phyloP scores from a whole-genome alignment of 345 rosid species.

The Melaleuca alternifolia region DNA sequence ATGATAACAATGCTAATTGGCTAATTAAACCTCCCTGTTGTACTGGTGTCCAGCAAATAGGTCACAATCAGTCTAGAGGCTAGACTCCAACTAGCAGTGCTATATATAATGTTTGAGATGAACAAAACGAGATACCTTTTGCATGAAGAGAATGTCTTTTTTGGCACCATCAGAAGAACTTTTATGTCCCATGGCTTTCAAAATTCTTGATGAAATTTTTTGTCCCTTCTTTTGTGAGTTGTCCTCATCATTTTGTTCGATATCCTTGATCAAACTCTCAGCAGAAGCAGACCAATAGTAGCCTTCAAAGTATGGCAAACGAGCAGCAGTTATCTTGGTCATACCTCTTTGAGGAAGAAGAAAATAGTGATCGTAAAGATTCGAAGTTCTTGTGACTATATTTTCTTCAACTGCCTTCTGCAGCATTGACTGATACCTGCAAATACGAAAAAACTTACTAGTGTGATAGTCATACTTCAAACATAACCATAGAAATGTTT shows the following conservation, averaged over 20 bases:
- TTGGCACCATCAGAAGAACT: constrained; percentile 68
- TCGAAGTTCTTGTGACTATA: constrained; percentile 65
- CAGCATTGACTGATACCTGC: constrained; percentile 82
- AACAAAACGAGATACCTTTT: constrained; percentile 43
- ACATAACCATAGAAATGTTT: neutral
- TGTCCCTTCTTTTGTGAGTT: constrained; percentile 61
- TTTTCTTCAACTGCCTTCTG: constrained; percentile 71
- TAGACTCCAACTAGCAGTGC: neutral
- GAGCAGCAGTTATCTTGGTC: constrained; percentile 83
- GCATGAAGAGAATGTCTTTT: constrained; percentile 86
- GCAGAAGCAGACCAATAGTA: constrained; percentile 97
- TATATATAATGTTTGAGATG: neutral
- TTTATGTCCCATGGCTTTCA: constrained; percentile 74
- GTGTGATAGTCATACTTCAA: neutral
- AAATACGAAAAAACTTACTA: neutral
- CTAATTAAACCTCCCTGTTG: neutral
- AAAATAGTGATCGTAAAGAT: constrained; percentile 76
- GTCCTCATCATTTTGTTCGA: constrained; percentile 75
- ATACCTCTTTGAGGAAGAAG: constrained; percentile 55
- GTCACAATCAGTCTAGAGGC: neutral
- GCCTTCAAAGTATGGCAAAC: constrained; percentile 96
- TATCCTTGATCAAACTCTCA: constrained; percentile 64
- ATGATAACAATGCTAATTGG: neutral
- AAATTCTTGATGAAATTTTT: constrained; percentile 67
- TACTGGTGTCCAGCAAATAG: neutral